These are phyloP conservation scores for Takakia lepidozioides DNA, from an alignment of 225 moss, liverwort and hornwort genomes.

Conservation along the genomic window DNA sequence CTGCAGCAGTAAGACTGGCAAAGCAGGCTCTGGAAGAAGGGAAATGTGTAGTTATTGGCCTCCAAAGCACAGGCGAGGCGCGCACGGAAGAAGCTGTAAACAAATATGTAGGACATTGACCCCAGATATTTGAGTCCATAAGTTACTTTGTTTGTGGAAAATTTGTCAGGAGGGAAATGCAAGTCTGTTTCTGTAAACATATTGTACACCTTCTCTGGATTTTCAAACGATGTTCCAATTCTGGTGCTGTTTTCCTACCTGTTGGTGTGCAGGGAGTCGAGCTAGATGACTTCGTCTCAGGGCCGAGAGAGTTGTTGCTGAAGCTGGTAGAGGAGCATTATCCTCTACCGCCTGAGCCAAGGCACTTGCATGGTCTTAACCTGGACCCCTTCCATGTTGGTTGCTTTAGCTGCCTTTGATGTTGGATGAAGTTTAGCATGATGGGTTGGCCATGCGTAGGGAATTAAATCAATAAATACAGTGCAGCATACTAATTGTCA, in stretches of 20 bases:
- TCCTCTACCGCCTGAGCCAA: slow-evolving; percentile 81
- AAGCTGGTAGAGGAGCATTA: slow-evolving; percentile 98
- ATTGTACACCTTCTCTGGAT: no score
- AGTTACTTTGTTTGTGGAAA: neutral
- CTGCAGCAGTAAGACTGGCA: slow-evolving; percentile 85
- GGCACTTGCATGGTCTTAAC: slow-evolving; percentile 44
- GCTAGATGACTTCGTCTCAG: slow-evolving; percentile 99
- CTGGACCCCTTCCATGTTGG: neutral
- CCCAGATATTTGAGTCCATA: neutral
- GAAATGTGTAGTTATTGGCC: slow-evolving; percentile 98
- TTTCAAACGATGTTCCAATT: no score
- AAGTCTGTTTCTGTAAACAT: no score
- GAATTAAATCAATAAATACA: no score
- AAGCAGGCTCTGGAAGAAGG: slow-evolving; percentile 73
- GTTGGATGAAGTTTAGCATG: no score
- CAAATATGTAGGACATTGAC: slow-evolving; percentile 51
- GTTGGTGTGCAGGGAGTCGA: slow-evolving; percentile 95
- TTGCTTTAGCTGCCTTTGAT: no score
- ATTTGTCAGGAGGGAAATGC: no score
- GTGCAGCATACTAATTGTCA: no score
- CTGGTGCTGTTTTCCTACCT: no score
- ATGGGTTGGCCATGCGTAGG: no score
- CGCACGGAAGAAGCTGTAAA: slow-evolving; percentile 95
- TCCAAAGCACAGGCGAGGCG: slow-evolving; percentile 99
- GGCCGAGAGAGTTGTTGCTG: slow-evolving; percentile 89